Evolutionary conservation across 108 stramenopile species (phyloP).

Genomic region (Halocafeteria seosinensis): DNA sequence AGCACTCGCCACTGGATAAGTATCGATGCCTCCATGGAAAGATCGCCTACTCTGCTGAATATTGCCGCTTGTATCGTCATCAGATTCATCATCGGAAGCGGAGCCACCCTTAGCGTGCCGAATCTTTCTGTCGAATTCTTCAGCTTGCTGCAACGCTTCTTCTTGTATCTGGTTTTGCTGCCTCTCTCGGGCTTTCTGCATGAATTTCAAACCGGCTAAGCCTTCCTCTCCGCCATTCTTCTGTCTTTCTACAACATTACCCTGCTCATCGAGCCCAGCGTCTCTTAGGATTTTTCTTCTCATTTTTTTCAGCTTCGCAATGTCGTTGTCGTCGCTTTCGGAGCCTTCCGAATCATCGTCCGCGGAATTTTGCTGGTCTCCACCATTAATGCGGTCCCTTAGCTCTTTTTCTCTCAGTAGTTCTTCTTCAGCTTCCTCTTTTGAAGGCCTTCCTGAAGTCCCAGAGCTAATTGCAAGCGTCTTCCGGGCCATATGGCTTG

Average conservation of each 20-base stretch:
- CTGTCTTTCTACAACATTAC: background rate
- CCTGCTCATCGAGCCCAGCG: constrained; percentile 40
- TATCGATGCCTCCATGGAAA: background rate
- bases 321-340: background rate
- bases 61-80: background rate
- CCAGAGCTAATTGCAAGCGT: constrained; percentile 48
- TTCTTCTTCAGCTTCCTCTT: background rate
- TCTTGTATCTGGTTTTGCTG: background rate
- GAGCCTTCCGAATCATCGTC: constrained; percentile 6
- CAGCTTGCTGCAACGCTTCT: background rate
- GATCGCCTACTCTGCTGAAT: background rate
- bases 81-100: background rate
- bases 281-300: constrained; percentile 21
- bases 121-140: background rate
- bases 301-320: constrained; percentile 15
- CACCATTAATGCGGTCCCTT: constrained; percentile 11
- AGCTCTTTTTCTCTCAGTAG: constrained; percentile 19
- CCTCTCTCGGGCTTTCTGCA: background rate
- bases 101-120: background rate
- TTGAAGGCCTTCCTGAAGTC: background rate
- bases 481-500: constrained; percentile 83
- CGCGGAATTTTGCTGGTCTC: too few species aligned
- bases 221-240: background rate
- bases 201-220: background rate
- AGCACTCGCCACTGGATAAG: background rate